phyloP scores from a whole-genome alignment of 345 rosid genomes.

The Citrus unshiu region DNA sequence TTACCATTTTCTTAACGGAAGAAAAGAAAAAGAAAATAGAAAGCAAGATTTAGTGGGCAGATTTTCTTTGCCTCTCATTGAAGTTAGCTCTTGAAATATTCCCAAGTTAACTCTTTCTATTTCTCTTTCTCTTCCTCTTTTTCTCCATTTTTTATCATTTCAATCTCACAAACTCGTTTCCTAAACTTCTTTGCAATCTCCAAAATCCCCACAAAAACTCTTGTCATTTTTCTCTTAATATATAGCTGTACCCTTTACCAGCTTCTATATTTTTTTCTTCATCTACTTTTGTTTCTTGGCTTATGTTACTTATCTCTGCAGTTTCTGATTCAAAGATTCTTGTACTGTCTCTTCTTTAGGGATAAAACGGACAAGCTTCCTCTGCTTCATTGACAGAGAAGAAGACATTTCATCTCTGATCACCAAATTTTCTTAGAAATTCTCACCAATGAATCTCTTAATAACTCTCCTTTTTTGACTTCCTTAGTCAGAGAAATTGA shows the following conservation, averaged over 20 bases:
- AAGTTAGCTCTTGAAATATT: conserved; percentile 16
- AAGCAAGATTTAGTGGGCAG: not conserved
- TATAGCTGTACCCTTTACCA: not conserved
- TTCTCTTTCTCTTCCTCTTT: not conserved
- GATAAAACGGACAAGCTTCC: conserved; percentile 8
- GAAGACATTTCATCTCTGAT: conserved; percentile 10
- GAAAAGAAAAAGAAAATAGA: not conserved
- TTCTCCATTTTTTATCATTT: no score
- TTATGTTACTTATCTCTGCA: not conserved
- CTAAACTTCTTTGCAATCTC: conserved; percentile 3
- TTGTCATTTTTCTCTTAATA: not conserved
- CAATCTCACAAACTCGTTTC: not conserved
- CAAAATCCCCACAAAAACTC: not conserved
- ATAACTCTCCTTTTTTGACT: conserved; percentile 4
- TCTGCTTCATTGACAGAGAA: conserved; percentile 20
- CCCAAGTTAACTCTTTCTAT: not conserved
- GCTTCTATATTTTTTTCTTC: not conserved
- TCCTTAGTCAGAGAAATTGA: not conserved
- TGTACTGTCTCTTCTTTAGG: not conserved
- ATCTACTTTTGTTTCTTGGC: not conserved
- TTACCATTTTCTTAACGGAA: not conserved
- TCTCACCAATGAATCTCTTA: not conserved
- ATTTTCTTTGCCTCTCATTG: conserved; percentile 13
- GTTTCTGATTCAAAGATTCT: not conserved
- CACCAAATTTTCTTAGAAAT: conserved; percentile 2